A percentile compares a stretch with the other conserved stretches of the same genome.
Evolutionary conservation across 192 early-diverging fungal species (phyloP).

Genomic region (Coemansia umbellata): DNA sequence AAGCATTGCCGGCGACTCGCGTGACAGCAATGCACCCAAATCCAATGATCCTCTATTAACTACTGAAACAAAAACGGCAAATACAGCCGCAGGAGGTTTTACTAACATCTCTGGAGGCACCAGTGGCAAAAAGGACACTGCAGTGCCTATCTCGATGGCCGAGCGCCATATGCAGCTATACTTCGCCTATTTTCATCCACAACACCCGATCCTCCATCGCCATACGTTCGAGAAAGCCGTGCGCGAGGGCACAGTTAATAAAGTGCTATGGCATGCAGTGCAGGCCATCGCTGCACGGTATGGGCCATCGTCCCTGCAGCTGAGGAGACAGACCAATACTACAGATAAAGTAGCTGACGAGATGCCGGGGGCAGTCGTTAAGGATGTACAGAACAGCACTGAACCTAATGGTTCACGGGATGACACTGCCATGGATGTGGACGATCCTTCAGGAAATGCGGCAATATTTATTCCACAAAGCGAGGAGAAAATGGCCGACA

Average conservation of each 20-base stretch:
- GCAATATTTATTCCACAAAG: not conserved
- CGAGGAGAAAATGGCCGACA: too few relatives aligned
- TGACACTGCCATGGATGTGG: constrained; percentile 2
- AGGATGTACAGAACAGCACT: not conserved
- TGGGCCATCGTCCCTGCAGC: constrained; percentile 8
- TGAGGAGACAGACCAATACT: not conserved
- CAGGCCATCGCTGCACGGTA: constrained; percentile 49
- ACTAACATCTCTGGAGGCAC: too few relatives aligned
- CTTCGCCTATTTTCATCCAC: constrained; percentile 45
- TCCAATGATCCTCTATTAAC: not conserved
- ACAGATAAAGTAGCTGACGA: not conserved
- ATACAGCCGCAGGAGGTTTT: not conserved
- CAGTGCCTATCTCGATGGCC: constrained; percentile 5
- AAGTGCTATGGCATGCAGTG: constrained; percentile 43
- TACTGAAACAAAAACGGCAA: not conserved
- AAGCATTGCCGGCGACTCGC: constrained; percentile 11
- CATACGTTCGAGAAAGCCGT: constrained; percentile 39
- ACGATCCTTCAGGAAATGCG: not conserved
- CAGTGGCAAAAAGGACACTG: not conserved
- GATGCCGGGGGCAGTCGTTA: not conserved
- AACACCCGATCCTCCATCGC: constrained; percentile 51
- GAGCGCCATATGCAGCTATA: constrained; percentile 28
- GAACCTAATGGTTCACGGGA: not conserved
- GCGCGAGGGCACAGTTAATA: constrained; percentile 28
- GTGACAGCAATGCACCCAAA: not conserved